Percentiles rank a stretch among this genome's conserved stretches.
Conservation (phyloP, 2,329 filamentous ascomycete genomes). For the Alternaria tenuissima region DNA sequence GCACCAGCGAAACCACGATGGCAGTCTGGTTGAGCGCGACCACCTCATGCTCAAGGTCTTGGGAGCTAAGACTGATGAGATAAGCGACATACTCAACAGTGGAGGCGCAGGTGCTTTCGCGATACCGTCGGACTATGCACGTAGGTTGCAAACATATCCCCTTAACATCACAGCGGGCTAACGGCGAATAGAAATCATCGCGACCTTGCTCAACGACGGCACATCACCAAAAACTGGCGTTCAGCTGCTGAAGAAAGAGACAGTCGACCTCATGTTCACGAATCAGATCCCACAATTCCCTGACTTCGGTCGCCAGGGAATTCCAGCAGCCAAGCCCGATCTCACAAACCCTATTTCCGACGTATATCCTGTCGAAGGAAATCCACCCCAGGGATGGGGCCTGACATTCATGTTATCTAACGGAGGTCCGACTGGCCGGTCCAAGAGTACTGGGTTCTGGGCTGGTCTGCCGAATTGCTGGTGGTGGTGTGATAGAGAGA, state of each 20-base stretch:
- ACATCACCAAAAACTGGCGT: slow-evolving; percentile 64
- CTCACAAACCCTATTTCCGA: slow-evolving; percentile 60
- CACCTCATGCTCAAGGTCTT: slow-evolving; percentile 62
- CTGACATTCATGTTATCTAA: slow-evolving; percentile 64
- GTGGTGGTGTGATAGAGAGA: slow-evolving; percentile 69
- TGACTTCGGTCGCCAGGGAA: slow-evolving; percentile 57
- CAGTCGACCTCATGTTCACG: slow-evolving; percentile 69
- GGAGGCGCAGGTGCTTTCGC: slow-evolving; percentile 70
- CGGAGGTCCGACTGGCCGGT: slow-evolving; percentile 33
- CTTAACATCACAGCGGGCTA: slow-evolving; percentile 11
- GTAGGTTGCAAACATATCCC: slow-evolving; percentile 48
- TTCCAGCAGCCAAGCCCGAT: slow-evolving; percentile 60
- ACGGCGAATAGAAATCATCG: slow-evolving; percentile 61
- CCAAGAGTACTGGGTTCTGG: slow-evolving; percentile 61
- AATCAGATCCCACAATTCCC: slow-evolving; percentile 67
- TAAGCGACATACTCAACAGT: slow-evolving; percentile 61
- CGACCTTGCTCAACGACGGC: slow-evolving; percentile 70
- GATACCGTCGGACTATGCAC: slow-evolving; percentile 65
- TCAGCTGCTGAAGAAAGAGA: slow-evolving; percentile 63
- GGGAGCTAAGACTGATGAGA: slow-evolving; percentile 52
- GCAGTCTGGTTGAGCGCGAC: slow-evolving; percentile 52
- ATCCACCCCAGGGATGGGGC: slow-evolving; percentile 69
- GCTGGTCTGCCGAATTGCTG: slow-evolving; percentile 67
- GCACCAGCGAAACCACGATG: slow-evolving; percentile 60
- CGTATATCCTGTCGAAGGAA: slow-evolving; percentile 56